Base-by-base conservation (phyloP, 805 yeast genomes). In the Suhomyces faveliae region DNA sequence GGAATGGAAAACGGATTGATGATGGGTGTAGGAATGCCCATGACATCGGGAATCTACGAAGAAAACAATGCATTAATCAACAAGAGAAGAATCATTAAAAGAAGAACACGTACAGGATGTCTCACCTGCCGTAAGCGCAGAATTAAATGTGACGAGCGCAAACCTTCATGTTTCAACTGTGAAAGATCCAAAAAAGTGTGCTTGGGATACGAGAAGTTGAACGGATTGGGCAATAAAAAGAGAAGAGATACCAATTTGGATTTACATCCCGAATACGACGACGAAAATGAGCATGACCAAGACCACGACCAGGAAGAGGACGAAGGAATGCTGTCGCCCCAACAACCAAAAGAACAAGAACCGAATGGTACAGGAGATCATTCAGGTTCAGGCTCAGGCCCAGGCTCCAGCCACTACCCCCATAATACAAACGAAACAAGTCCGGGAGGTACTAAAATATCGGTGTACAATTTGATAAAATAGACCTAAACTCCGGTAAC, bases 31-130 rank as follows among this genome's bases (percentile, higher is more conserved):
- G 43, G 46, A 20, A 37, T 51, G 41, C 35, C 40, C 43, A n/a
- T 41, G 45, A 42, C 22, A 20, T 35, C 39, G 5, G 44, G 43
- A 40, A 37, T 37, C 39, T 51, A 43, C 45, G 66, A 60, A 38
- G 63, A 64, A 25, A 66, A 65, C 48, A 62, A 66, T 39, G 68
- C 70, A 21, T 52, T 63, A 46, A 33, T 67, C 42, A 61, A 63
- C 54, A 70, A 70, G 50, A 59, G 77, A 43, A 62, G 79, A 42
- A 71, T 75, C 51, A 73, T 80, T 51, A 77, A 82, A 57, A 69
- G 84, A 40, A 70, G 91, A 44, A 85, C 90, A 2, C 71, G 87
- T 57, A 84, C 90, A 0, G 92, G 92, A 2, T 85, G 91, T 61
- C 64, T 84, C 47, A 85, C 91, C 1, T 85, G 91, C 61, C 73